Evolutionary conservation across 352 stramenopile species (phyloP).

Genomic region (Phytopythium aichiense): DNA sequence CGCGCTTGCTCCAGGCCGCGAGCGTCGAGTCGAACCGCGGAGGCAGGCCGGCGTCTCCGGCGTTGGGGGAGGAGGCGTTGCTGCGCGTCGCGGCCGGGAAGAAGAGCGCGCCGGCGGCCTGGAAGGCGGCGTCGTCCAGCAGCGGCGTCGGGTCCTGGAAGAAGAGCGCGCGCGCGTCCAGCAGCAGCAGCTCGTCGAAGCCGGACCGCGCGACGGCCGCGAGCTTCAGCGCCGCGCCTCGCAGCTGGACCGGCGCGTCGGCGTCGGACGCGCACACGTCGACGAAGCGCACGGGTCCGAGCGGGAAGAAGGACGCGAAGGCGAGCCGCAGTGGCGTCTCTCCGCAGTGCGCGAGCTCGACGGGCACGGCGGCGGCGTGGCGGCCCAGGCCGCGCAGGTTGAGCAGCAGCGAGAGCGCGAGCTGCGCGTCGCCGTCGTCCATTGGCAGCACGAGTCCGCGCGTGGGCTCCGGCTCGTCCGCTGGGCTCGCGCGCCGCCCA

Average conservation of each 20-base stretch:
- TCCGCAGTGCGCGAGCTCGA: constrained; percentile 53
- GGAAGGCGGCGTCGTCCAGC: constrained; percentile 25
- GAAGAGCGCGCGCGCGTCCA: constrained; percentile 42
- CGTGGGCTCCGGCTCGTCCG: not conserved
- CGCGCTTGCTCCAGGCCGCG: constrained; percentile 50
- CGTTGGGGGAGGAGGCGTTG: constrained; percentile 17
- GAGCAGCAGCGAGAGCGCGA: constrained; percentile 45
- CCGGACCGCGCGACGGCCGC: constrained; percentile 28
- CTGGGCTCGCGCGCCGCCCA: too few relatives aligned
- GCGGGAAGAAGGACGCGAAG: not conserved
- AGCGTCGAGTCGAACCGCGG: constrained; percentile 60
- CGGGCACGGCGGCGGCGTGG: constrained; percentile 25
- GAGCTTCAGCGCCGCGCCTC: constrained; percentile 5
- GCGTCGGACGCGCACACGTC: constrained; percentile 14
- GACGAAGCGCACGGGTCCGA: not conserved
- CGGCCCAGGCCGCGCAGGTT: constrained; percentile 28
- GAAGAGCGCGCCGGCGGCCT: constrained; percentile 39
- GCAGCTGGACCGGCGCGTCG: constrained; percentile 23
- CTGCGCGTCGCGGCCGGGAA: constrained; percentile 14
- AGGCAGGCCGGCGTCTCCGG: constrained; percentile 33
- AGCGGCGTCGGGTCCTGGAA: constrained; percentile 35
- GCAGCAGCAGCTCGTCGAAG: constrained; percentile 50
- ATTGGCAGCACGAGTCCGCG: constrained; percentile 52
- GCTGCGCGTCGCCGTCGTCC: constrained; percentile 34
- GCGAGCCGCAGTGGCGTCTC: constrained; percentile 8